Evolutionary conservation across 371 early-diverging fungal species (phyloP).

Genomic region (Cladochytrium tenue): DNA sequence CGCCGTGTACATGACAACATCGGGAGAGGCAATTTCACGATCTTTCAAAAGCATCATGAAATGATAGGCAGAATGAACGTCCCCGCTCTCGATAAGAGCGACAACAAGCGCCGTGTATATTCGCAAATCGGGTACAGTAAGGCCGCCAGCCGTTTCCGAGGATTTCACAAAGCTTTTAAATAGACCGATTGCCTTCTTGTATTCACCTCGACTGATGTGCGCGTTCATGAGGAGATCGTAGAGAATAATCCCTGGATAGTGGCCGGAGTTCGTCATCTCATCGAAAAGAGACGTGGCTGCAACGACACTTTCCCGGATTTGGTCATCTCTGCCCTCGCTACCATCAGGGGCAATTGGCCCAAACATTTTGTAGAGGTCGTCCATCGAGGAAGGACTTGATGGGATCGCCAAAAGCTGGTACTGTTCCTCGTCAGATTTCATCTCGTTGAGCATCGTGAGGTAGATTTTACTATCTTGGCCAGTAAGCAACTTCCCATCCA

Average conservation of each 20-base stretch:
- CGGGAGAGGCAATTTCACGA: slow-evolving; percentile 15
- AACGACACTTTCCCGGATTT: neutral
- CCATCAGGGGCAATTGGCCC: too few species aligned
- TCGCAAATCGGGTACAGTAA: neutral
- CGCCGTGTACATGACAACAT: slow-evolving; percentile 50
- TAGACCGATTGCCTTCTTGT: slow-evolving; percentile 1
- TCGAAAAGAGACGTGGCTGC: neutral
- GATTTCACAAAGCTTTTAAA: slow-evolving; percentile 4
- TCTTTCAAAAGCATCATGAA: neutral
- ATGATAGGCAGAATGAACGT: neutral
- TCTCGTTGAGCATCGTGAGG: neutral
- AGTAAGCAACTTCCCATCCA: too few species aligned
- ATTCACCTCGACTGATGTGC: slow-evolving; percentile 8
- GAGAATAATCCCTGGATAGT: slow-evolving; percentile 3
- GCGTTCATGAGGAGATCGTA: slow-evolving; percentile 13
- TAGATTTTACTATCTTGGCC: too few species aligned
- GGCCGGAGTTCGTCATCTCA: slow-evolving; percentile 4
- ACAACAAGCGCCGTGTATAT: neutral
- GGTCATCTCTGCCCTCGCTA: neutral
- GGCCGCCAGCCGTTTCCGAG: neutral
- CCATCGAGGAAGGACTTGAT: neutral
- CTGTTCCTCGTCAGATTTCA: neutral
- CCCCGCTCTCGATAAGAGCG: slow-evolving; percentile 18
- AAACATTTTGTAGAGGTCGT: too few species aligned
- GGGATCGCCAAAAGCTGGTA: neutral